phyloP scores from a whole-genome alignment of 2,329 filamentous ascomycete genomes.

The Pyrenochaeta sp. region DNA sequence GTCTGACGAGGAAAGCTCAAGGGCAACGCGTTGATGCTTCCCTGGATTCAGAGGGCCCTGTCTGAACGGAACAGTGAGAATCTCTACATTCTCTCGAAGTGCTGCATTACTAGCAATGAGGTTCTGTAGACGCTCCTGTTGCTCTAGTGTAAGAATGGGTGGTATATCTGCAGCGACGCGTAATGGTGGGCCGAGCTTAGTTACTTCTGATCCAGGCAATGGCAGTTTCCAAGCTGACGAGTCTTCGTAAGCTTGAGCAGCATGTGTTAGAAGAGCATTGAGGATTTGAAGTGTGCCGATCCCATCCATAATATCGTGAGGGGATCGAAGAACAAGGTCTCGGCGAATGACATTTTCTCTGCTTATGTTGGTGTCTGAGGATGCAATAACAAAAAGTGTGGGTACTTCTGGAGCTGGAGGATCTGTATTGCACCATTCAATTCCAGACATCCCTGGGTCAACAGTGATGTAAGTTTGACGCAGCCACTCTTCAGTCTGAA shows the following conservation, averaged over 20 bases:
- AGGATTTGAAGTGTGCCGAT: conserved; percentile 50
- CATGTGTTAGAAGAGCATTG: conserved; percentile 38
- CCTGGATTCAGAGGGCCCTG: conserved; percentile 5
- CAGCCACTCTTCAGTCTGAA: conserved; percentile 34
- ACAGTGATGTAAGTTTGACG: conserved; percentile 40
- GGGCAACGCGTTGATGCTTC: conserved; percentile 16
- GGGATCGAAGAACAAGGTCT: conserved; percentile 50
- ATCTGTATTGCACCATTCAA: conserved; percentile 48
- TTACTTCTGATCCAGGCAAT: conserved; percentile 36
- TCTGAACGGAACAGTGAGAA: conserved; percentile 11
- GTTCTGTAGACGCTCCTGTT: conserved; percentile 2
- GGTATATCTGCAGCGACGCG: conserved; percentile 14
- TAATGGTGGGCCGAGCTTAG: conserved; percentile 25
- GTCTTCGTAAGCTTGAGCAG: conserved; percentile 25
- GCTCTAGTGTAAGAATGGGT: conserved; percentile 3
- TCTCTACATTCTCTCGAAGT: conserved; percentile 1
- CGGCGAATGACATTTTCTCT: conserved; percentile 18
- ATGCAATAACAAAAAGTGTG: conserved; percentile 46
- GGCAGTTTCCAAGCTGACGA: conserved; percentile 11
- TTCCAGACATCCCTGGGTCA: conserved; percentile 29
- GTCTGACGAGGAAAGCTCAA: conserved; percentile 5
- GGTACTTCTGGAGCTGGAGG: conserved; percentile 43
- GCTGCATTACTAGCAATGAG: conserved; percentile 6
- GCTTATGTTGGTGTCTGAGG: conserved; percentile 2
- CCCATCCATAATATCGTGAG: conserved; percentile 54